Evolutionary conservation across 352 stramenopile genomes (phyloP).

Genomic region (Pythium guiyangense): DNA sequence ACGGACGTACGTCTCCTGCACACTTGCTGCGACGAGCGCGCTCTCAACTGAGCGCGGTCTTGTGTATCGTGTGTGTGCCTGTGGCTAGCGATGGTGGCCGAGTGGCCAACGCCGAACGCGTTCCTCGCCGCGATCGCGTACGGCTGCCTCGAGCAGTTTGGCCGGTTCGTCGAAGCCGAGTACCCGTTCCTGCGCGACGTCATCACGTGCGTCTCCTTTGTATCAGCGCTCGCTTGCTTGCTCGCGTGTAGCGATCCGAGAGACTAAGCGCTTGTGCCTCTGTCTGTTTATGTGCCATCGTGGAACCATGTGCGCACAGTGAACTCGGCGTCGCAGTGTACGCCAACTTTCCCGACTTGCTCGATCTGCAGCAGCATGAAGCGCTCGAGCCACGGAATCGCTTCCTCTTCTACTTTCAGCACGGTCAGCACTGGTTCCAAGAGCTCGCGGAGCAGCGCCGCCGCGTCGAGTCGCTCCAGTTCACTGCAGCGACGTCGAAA

Average conservation of each 20-base stretch:
- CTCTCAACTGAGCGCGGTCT: too few relatives aligned
- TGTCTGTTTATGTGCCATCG: not conserved
- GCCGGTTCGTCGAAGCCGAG: slow-evolving; percentile 30
- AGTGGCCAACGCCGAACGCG: slow-evolving; percentile 44
- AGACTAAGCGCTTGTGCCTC: too few relatives aligned
- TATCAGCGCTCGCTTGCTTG: too few relatives aligned
- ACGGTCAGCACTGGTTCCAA: slow-evolving; percentile 44
- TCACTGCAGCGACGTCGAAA: slow-evolving; percentile 17
- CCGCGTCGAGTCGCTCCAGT: slow-evolving; percentile 16
- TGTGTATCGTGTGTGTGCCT: not conserved
- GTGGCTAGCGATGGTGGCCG: slow-evolving; percentile 24
- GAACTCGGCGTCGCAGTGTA: slow-evolving; percentile 36
- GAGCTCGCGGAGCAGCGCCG: slow-evolving; percentile 25
- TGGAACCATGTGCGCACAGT: not conserved
- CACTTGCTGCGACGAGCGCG: too few relatives aligned
- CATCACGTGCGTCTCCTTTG: slow-evolving; percentile 14
- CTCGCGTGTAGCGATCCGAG: too few relatives aligned
- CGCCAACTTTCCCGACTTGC: slow-evolving; percentile 31
- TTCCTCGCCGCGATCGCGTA: slow-evolving; percentile 53
- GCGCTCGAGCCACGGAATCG: slow-evolving; percentile 11
- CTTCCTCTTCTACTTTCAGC: slow-evolving; percentile 43
- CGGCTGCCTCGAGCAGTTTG: slow-evolving; percentile 44
- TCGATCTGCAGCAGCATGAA: slow-evolving; percentile 10
- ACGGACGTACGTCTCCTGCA: too few relatives aligned
- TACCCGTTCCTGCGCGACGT: slow-evolving; percentile 43